phyloP scores from a whole-genome alignment of 2,329 filamentous ascomycete species.

The Monascus ruber region DNA sequence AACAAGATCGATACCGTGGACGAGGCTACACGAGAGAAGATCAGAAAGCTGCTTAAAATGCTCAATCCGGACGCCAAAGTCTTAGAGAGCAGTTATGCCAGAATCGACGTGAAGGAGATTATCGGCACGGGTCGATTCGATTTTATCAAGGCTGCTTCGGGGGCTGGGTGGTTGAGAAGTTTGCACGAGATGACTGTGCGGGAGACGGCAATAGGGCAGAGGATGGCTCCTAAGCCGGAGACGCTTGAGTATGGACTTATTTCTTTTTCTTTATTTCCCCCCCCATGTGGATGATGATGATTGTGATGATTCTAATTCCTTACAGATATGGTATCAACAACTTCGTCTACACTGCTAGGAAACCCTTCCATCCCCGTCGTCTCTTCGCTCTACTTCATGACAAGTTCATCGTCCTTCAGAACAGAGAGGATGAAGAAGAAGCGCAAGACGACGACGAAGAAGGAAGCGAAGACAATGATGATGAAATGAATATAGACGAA shows the following conservation, averaged over 20 bases:
- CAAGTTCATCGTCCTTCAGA: constrained; percentile 35
- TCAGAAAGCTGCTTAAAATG: constrained; percentile 45
- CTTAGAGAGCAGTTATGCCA: constrained; percentile 48
- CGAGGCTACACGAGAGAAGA: constrained; percentile 33
- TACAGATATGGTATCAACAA: constrained; percentile 54
- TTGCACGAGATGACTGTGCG: constrained; percentile 56
- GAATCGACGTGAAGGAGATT: constrained; percentile 51
- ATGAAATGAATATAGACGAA: constrained; percentile 16
- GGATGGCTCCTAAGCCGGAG: constrained; percentile 55
- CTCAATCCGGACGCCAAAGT: constrained; percentile 58
- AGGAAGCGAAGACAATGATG: constrained; percentile 15
- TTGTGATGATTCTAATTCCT: neutral
- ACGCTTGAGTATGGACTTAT: constrained; percentile 46
- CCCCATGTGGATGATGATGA: neutral
- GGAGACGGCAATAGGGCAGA: constrained; percentile 43
- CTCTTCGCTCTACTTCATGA: constrained; percentile 32
- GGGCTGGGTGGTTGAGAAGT: constrained; percentile 59
- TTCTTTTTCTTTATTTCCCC: neutral
- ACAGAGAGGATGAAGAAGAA: constrained; percentile 16
- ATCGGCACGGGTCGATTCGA: constrained; percentile 56
- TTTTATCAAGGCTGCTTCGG: constrained; percentile 51
- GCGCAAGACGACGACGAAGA: constrained; percentile 16
- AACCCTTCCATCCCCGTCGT: constrained; percentile 37
- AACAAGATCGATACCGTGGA: constrained; percentile 59
- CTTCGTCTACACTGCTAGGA: constrained; percentile 54